Conservation (phyloP, 805 yeast species). For the Hanseniaspora guilliermondii region DNA sequence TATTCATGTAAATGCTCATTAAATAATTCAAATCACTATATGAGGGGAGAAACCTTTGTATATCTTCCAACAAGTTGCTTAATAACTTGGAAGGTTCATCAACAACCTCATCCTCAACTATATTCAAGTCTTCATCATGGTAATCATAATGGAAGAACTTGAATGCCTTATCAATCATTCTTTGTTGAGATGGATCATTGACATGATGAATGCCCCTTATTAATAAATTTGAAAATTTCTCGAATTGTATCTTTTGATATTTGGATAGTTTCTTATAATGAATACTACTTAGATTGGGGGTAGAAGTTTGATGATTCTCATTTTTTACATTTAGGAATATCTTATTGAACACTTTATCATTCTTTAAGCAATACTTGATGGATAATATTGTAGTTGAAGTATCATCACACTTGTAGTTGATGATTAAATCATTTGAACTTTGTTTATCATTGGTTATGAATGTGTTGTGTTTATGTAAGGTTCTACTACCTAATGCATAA, state of each 20-base stretch:
- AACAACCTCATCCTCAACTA: neutral
- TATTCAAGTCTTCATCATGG: neutral
- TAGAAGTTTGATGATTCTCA: neutral
- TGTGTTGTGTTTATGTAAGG: neutral
- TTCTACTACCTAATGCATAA: slow-evolving; percentile 5
- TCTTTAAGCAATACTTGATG: neutral
- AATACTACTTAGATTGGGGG: too few species aligned
- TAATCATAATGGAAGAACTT: neutral
- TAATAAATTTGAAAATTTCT: neutral
- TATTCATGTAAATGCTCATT: neutral
- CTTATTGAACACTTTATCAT: neutral
- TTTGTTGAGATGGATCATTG: neutral
- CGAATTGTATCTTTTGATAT: neutral
- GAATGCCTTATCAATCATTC: neutral
- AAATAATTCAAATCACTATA: neutral
- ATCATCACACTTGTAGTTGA: neutral
- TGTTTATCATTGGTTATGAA: neutral
- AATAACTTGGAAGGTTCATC: neutral
- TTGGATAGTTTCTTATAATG: neutral
- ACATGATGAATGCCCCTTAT: too few species aligned
- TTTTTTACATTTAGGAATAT: neutral
- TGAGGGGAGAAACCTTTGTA: neutral
- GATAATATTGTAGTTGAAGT: neutral
- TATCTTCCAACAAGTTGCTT: neutral
- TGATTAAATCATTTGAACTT: neutral